These are phyloP conservation scores for Pseudohyphozyma bogoriensis DNA, from an alignment of 768 basidiomycete genomes.

Conservation along the genomic window DNA sequence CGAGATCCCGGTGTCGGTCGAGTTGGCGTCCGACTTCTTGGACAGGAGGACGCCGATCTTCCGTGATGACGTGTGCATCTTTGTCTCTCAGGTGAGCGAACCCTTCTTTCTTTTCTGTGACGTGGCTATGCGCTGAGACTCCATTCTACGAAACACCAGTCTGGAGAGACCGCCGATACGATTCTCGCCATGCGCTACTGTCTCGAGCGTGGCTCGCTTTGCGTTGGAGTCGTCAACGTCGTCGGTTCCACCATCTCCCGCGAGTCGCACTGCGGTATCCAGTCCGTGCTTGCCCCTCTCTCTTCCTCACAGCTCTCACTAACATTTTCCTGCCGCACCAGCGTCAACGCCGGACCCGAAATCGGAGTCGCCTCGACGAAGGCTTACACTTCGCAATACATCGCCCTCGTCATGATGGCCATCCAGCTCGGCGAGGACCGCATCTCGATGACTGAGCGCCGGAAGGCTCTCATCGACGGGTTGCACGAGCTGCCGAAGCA, in stretches of 20 bases:
- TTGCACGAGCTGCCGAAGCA: conserved; percentile 80
- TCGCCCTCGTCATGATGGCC: conserved; percentile 97
- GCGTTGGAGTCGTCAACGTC: conserved; percentile 95
- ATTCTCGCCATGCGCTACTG: conserved; percentile 94
- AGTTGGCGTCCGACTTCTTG: conserved; percentile 94
- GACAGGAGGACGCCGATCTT: conserved; percentile 99
- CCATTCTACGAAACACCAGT: too few species aligned
- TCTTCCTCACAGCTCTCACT: too few species aligned
- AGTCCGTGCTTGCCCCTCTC: too few species aligned
- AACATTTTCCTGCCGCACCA: too few species aligned
- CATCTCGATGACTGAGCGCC: conserved; percentile 79
- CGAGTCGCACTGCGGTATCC: conserved; percentile 97
- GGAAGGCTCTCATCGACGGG: conserved; percentile 85
- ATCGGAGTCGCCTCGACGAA: conserved; percentile 99
- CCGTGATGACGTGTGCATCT: conserved; percentile 93
- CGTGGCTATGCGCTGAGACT: too few species aligned
- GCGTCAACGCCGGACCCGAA: conserved; percentile 98
- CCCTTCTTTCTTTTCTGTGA: too few species aligned
- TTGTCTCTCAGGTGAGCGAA: too few species aligned
- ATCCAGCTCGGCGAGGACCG: conserved; percentile 95
- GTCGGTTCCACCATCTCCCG: conserved; percentile 87
- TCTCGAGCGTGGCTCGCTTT: conserved; percentile 88
- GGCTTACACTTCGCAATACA: conserved; percentile 84
- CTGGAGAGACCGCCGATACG: conserved; percentile 97
- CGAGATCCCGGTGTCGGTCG: conserved; percentile 94